Evolutionary conservation across 2,329 filamentous ascomycete genomes (phyloP), one percentile per base, ranked within the genome.

Genomic region (Thermomyces lanuginosus): DNA sequence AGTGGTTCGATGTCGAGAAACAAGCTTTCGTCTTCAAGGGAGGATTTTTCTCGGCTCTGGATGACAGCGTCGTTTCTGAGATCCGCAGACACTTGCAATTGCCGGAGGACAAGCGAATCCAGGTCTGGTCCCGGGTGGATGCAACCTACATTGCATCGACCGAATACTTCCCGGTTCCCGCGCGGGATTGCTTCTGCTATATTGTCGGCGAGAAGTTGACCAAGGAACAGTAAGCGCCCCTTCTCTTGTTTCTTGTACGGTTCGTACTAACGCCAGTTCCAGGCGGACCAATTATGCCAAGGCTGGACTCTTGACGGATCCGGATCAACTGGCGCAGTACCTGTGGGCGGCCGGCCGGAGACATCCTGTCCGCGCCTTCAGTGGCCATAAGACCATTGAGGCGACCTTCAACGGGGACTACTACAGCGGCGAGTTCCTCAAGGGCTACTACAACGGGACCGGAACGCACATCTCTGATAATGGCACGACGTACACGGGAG

Each of bases 401-500:
- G 48, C 53, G 35, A 61, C 63, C 27, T 67, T 69, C 36, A 64
- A 60, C 5, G 57, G 57, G 2, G 61, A 70, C 27, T 68, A 61
- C 45, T 72, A 69, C 48, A 59, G 57, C 26, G 69, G 69, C 27
- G 53, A 60, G 4, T 55, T 65, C 28, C 49, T 56, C 9, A 61
- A 58, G 26, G 57, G 57, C 13, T 55, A 56, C 26, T 59, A 54
- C 31, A 68, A 73, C 39, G 70, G 70, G 24, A 48, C 56, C 12
- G 66, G 67, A 27, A 63, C 57, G 14, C 56, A 61, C 35, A 63
- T 71, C 36, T 55, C 55, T 17, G 57, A 63, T 34, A 58, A 56
- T 14, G 69, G 66, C 24, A 61, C 67, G 28, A 60, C 58, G 13
- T 75, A 74, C 44, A 51, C 48, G 9, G 70, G 70, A 10, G 47